A percentile compares a stretch with the other conserved stretches of the same genome.
Evolutionary conservation across 495 filamentous ascomycete species (phyloP).

Genomic region (Neurospora africana): DNA sequence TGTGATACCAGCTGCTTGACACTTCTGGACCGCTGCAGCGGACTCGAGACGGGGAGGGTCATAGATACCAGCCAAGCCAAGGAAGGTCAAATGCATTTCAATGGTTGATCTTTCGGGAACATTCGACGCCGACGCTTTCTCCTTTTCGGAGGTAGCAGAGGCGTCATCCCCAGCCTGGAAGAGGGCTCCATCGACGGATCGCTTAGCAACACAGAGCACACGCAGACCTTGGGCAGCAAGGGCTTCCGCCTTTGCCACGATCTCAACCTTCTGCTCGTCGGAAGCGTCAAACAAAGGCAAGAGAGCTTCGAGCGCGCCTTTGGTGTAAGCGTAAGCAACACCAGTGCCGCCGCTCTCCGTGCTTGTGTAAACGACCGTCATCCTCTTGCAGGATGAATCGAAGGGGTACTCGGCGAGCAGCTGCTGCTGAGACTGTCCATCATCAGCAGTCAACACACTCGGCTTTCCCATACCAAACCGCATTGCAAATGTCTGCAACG

Average conservation of each 20-base stretch:
- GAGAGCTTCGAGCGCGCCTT: slow-evolving; percentile 70
- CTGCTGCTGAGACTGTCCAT: not conserved
- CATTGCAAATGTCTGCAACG: slow-evolving; percentile 66
- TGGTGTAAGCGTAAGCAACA: slow-evolving; percentile 50
- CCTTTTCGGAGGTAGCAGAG: not conserved
- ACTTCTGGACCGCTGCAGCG: slow-evolving; percentile 51
- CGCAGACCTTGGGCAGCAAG: slow-evolving; percentile 65
- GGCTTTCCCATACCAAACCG: slow-evolving; percentile 55
- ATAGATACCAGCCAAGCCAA: slow-evolving; percentile 60
- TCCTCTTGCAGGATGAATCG: slow-evolving; percentile 69
- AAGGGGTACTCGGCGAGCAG: slow-evolving; percentile 68
- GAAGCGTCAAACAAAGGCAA: slow-evolving; percentile 53
- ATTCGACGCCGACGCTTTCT: slow-evolving; percentile 2
- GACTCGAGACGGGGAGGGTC: slow-evolving; percentile 63
- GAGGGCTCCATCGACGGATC: slow-evolving; percentile 11
- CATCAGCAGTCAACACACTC: slow-evolving; percentile 37
- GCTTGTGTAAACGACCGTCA: slow-evolving; percentile 61
- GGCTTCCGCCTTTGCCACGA: slow-evolving; percentile 48
- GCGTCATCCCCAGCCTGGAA: not conserved
- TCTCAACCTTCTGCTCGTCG: slow-evolving; percentile 44
- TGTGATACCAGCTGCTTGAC: slow-evolving; percentile 57
- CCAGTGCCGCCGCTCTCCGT: slow-evolving; percentile 2
- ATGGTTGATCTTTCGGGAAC: slow-evolving; percentile 30
- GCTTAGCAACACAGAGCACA: slow-evolving; percentile 65
- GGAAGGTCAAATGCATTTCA: slow-evolving; percentile 46